Conservation (phyloP, 208 protist species). For the Crithidia acanthocephali region DNA sequence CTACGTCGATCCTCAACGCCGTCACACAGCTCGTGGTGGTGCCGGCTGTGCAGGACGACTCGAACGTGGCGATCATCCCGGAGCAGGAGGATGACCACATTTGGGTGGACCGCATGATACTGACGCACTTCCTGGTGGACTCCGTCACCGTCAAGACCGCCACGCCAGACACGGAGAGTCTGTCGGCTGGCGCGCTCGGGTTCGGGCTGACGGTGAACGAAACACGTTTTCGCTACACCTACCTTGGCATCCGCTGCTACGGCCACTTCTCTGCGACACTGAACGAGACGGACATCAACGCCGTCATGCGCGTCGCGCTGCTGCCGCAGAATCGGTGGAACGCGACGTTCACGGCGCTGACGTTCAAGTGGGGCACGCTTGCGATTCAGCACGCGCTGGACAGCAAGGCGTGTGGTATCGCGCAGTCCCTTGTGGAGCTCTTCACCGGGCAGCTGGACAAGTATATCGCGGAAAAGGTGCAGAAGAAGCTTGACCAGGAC, state of each 20-base stretch:
- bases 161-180: conserved; percentile 29
- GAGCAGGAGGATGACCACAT: conserved; percentile 37
- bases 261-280: conserved; percentile 43
- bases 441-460: conserved; percentile 67
- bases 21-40: conserved; percentile 12
- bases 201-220: conserved; percentile 46
- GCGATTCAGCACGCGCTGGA: conserved; percentile 51
- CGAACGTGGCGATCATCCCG: conserved; percentile 39
- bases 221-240: conserved; percentile 53
- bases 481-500: conserved; percentile 39
- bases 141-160: conserved; percentile 27
- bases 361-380: conserved; percentile 50
- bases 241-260: conserved; percentile 32
- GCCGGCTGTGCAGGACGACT: conserved; percentile 28
- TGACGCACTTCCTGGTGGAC: conserved; percentile 41
- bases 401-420: conserved; percentile 40
- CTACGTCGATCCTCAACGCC: conserved; percentile 23
- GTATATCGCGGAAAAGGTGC: conserved; percentile 40
- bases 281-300: conserved; percentile 33
- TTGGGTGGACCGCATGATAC: conserved; percentile 49
- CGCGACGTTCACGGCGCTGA: conserved; percentile 19
- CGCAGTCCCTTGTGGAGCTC: conserved; percentile 47
- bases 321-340: conserved; percentile 43
- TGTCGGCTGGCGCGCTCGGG: conserved; percentile 27
- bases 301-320: conserved; percentile 30